Base-by-base conservation (phyloP, 2,329 filamentous ascomycete species). In the Sclerotinia subarctica region DNA sequence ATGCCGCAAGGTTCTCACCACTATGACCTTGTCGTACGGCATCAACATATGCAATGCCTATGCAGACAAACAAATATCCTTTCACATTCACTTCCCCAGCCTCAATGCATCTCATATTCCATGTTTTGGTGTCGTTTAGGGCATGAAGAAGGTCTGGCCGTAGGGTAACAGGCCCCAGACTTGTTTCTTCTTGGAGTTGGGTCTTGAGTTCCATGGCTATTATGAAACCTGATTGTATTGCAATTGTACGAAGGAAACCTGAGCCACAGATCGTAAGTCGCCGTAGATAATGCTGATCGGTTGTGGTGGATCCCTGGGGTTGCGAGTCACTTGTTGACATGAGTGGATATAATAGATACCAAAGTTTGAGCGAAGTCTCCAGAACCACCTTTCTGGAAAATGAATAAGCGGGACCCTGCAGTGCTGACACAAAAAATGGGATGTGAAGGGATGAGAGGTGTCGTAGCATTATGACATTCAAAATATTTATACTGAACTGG, bases 381-480 rank as follows among this genome's bases (percentile, higher is more conserved):
- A 84, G 70, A 0, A 81, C 77, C 0, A 82, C 79, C 54, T 82
- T 83, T 0, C 83, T 76, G 0, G 85, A 85, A 69, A 81, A 86
- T 0, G 83, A 82, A 69, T 82, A 86, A 3, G 78, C 73, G 0
- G 82, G 78, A 5, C 84, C 78, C 0, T 75, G 74, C 2, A 81
- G 74, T 1, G 81, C 77, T 0, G 78, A 73, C 0, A 74, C 75
- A 35, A 83, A 81, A 72, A 81, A 87, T 0, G 84, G 84, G 2
- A 84, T 78, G 72, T 90, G 87, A 0, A 90, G 79, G 0, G 82
- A 78, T 7, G 85, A 78, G 3, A 88, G 75, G 72, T 85, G 87
- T 11, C 85, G 83, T 35, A 83, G 81, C 69, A 87, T 79, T 29
- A 86, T 75, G 53, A 85, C 79, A 38, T 87, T 82, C 7, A 85